Base-by-base conservation (phyloP, 805 yeast genomes). In the Wickerhamomyces canadensis region DNA sequence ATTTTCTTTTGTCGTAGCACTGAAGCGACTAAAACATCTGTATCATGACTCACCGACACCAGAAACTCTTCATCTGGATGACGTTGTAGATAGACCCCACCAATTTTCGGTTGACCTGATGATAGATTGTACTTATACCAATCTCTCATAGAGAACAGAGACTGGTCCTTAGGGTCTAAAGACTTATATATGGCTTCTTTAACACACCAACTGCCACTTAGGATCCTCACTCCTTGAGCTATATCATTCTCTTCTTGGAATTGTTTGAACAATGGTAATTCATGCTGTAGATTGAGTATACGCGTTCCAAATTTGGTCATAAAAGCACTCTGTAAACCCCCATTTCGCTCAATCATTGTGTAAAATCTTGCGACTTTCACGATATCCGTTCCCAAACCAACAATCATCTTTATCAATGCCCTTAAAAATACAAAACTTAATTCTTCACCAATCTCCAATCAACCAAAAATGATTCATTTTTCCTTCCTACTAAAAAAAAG, bases 151-250 rank as follows among this genome's bases (percentile, higher is more conserved):
- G 51, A 54, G 51, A 82, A 83, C 2, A 7, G 7, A n/a, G 35
- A 34, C 54, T 84, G 93, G 27, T 71, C 74, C 4, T 42, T 43
- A 1, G 48, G 35, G 33, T 68, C 73, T 39, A 84, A 55, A 0
- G 80, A 66, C 55, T 84, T 84, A 55, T 64, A 84, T 8, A 82
- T 51, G 1, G 93, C 89, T 49, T 84, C 94, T 46, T 84, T 84
- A 8, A 74, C 62, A 9, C 87, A 80, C 94, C 94, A 84, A 15
- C 72, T 47, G 1, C 77, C 75, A 1, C 85, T 73, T 15, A 83
- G 54, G 4, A 64, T 51, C 25, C 53, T 52, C 8, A 62, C 55
- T 28, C 64, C 54, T 8, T 49, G 43, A 1, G 47, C 52, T 1
- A 50, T 11, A n/a, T 62, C 54, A 7, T 51, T 27, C 3, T 27